A percentile compares a stretch with the other conserved stretches of the same genome.
Conservation (phyloP, 176 grass and related monocot species). For the Olyra latifolia region DNA sequence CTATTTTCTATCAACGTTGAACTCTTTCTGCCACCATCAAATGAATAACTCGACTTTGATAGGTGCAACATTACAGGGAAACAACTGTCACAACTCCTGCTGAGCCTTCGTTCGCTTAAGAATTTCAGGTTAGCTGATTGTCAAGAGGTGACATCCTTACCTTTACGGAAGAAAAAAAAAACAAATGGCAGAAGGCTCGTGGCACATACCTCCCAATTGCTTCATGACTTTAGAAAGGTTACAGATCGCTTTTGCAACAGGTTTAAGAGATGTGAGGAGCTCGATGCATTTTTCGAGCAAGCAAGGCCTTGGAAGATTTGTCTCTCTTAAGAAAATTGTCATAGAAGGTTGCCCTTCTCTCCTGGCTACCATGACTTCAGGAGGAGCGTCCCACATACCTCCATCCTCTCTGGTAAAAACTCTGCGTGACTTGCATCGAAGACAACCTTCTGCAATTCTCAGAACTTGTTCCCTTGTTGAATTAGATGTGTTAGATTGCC, state of each 20-base stretch:
- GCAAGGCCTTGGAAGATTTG: too few relatives aligned
- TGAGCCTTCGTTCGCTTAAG: neutral
- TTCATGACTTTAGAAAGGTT: neutral
- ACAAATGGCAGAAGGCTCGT: neutral
- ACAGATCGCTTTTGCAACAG: neutral
- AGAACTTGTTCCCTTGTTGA: neutral
- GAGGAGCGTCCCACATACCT: slow-evolving; percentile 5
- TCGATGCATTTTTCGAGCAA: neutral
- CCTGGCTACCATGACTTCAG: neutral
- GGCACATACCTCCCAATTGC: neutral
- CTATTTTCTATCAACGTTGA: neutral
- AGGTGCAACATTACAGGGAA: neutral
- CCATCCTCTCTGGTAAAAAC: slow-evolving; percentile 13
- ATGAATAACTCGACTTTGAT: neutral
- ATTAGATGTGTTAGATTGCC: neutral
- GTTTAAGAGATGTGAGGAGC: too few relatives aligned
- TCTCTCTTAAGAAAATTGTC: too few relatives aligned
- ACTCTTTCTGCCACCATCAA: slow-evolving; percentile 5
- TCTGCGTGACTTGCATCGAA: neutral
- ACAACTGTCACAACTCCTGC: neutral
- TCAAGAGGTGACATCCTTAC: neutral
- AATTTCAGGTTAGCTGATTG: neutral
- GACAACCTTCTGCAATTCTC: neutral
- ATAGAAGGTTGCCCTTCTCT: too few relatives aligned
- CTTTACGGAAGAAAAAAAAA: neutral